Evolutionary conservation across 768 basidiomycete species (phyloP), one percentile per base, ranked within the genome.

Genomic region (Udeniomyces megalosporus): DNA sequence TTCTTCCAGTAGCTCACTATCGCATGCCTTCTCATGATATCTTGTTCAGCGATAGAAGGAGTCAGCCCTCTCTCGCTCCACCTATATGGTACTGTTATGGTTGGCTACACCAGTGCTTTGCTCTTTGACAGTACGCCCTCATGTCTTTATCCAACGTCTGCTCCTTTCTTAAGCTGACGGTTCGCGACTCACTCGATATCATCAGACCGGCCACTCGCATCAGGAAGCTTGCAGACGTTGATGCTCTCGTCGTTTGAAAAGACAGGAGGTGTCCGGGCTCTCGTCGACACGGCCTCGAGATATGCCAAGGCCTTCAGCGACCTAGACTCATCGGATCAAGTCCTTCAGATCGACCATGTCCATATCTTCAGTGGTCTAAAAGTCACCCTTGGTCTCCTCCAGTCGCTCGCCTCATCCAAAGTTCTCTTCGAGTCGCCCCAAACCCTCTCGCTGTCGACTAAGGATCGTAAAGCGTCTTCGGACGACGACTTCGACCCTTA

Each of bases 361-460:
- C 83, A 87, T 69, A 86, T 86, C 1, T 87, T 84, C 58, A 81
- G 83, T 48, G 88, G 84, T 7, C 73, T 92, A 55, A 90, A 89
- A 73, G 82, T 89, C 47, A 83, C 83, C 0, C 76, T 93, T 42
- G 82, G 85, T 66, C 77, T 93, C 47, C 75, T 96, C 46, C 78
- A 81, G 62, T 81, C 85, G 12, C 76, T 97, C 48, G 78, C 89
- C 28, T 83, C 85, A 1, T 80, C 87, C 29, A 86, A 86, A 68
- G 80, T 86, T 14, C 76, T 93, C 28, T 79, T 90, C 59, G 91
- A 96, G 62, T 86, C 88, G 7, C 79, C 82, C 2, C 92, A 97
- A 74, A 92, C 89, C 0, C 71, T 78, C 3, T 73, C 86, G 34
- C 78, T 85, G 17, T 75, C 81, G 45, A 84, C 83, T 20, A 81